Percentiles rank a stretch among this genome's conserved stretches.
Conservation (phyloP, 2,329 filamentous ascomycete genomes). For the Dactylellina haptotyla region DNA sequence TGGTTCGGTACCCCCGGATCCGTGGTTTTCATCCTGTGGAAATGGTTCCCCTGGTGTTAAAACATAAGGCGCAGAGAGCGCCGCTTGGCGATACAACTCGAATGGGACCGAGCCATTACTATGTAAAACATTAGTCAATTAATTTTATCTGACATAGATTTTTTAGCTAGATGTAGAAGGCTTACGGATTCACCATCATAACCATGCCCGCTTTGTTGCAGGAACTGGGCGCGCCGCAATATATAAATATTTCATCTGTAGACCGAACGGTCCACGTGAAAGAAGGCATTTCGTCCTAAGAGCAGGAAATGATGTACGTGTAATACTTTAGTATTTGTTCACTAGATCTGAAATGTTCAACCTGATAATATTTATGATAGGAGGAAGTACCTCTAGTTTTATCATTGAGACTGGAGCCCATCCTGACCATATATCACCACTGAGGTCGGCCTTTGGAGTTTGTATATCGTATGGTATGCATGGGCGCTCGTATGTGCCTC, state of each 20-base stretch:
- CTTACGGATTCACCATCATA: slow-evolving; percentile 77
- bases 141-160: slow-evolving; percentile 11
- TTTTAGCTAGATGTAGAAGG: slow-evolving; percentile 27
- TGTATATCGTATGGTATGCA: slow-evolving; percentile 72
- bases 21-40: slow-evolving; percentile 60
- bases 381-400: slow-evolving; percentile 64
- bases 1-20: neutral
- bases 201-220: slow-evolving; percentile 76
- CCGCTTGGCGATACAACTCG: slow-evolving; percentile 64
- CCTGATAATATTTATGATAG: neutral
- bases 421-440: slow-evolving; percentile 66
- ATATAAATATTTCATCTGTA: slow-evolving; percentile 72
- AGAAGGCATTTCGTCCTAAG: slow-evolving; percentile 58
- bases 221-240: slow-evolving; percentile 74
- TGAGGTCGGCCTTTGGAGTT: slow-evolving; percentile 63
- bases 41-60: slow-evolving; percentile 69
- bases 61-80: slow-evolving; percentile 66
- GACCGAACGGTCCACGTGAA: slow-evolving; percentile 68
- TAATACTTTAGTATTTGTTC: neutral
- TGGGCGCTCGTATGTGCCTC: slow-evolving; percentile 69
- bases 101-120: slow-evolving; percentile 65
- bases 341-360: neutral
- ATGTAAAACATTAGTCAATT: slow-evolving; percentile 54
- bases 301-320: neutral
- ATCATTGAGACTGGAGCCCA: slow-evolving; percentile 65